phyloP scores from a whole-genome alignment of 352 stramenopile genomes.

The Globisporangium mamillatum region DNA sequence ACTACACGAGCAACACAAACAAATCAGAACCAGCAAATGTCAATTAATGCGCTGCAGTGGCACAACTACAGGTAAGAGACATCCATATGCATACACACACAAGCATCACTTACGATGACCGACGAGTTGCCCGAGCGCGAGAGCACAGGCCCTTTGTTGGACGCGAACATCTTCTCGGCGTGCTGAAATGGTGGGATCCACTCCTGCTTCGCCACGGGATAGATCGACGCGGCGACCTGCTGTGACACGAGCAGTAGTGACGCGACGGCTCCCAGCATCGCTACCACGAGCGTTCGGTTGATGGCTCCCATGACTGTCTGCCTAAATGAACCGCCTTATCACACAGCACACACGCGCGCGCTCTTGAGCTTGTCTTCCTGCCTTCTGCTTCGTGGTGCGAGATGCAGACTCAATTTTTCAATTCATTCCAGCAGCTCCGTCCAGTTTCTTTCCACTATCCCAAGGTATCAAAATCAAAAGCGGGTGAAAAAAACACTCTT shows the following conservation, averaged over 20 bases:
- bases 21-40: background rate
- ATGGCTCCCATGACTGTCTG: background rate
- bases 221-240: conserved; percentile 48
- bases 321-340: background rate
- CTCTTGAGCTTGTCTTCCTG: background rate
- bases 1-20: conserved; percentile 17
- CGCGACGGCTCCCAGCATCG: background rate
- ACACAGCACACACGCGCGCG: background rate
- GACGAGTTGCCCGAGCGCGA: conserved; percentile 59
- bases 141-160: conserved; percentile 63
- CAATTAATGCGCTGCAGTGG: background rate
- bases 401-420: background rate
- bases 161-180: conserved; percentile 85
- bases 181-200: conserved; percentile 83
- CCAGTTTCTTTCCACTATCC: conserved; percentile 6
- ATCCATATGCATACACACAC: background rate
- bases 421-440: background rate
- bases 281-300: background rate
- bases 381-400: background rate
- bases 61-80: background rate
- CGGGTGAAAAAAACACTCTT: background rate
- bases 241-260: conserved; percentile 1
- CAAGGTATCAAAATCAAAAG: background rate
- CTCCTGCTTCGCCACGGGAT: conserved; percentile 60
- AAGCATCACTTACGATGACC: conserved; percentile 37